Percentiles rank a stretch among this genome's conserved stretches.
phyloP scores from a whole-genome alignment of 345 rosid species.

The Gossypium longicalyx region DNA sequence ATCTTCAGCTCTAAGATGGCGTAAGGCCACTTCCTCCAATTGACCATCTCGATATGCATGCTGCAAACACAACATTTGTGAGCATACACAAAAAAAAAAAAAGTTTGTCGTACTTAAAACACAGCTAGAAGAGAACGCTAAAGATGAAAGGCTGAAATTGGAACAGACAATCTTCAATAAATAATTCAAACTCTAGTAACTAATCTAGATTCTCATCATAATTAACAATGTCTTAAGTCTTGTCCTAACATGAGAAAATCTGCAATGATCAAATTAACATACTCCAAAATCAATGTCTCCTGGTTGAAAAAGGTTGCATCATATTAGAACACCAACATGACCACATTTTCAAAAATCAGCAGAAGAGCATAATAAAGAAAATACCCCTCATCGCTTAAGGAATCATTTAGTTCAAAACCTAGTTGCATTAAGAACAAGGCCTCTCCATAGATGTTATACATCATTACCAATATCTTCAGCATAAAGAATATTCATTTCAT shows the following conservation, averaged over 20 bases:
- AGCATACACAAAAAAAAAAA: background rate
- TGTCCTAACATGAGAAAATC: background rate
- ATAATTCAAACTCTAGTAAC: background rate
- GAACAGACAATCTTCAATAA: slow-evolving; percentile 8
- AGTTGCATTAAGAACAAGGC: slow-evolving; percentile 42
- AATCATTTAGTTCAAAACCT: slow-evolving; percentile 40
- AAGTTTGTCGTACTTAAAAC: background rate
- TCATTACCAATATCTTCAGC: slow-evolving; percentile 22
- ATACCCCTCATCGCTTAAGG: slow-evolving; percentile 20
- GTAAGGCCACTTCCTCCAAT: slow-evolving; percentile 65
- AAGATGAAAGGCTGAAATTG: background rate
- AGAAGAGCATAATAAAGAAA: background rate
- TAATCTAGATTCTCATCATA: background rate
- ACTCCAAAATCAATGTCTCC: background rate
- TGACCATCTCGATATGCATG: slow-evolving; percentile 75
- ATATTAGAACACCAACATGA: background rate
- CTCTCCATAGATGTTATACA: slow-evolving; percentile 43
- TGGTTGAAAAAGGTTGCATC: background rate
- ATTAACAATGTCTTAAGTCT: background rate
- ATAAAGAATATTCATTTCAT: slow-evolving; percentile 41
- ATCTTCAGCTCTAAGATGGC: slow-evolving; percentile 71
- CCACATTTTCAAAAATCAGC: background rate
- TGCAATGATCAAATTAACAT: background rate
- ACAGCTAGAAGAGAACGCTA: background rate
- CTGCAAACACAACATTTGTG: slow-evolving; percentile 32